Conservation (phyloP, 2,329 filamentous ascomycete genomes). For the Harringtonia aguacate region DNA sequence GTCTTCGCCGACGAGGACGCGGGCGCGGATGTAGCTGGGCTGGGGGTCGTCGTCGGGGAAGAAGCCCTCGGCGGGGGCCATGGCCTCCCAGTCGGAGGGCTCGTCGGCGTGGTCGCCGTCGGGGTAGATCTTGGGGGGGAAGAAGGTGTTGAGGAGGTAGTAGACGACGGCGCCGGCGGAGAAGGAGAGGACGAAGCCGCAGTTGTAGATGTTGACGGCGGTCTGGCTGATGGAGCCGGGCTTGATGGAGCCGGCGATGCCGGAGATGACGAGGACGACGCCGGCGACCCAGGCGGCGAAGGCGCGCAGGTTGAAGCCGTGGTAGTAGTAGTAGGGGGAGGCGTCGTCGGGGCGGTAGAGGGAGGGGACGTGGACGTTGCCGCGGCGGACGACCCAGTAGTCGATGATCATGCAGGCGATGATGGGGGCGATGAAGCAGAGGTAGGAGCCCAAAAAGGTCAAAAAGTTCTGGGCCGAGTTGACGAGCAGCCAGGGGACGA, state of each 20-base stretch:
- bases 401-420: slow-evolving; percentile 6
- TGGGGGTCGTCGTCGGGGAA: slow-evolving; percentile 1
- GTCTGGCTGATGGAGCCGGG: slow-evolving; percentile 14
- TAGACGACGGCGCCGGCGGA: slow-evolving; percentile 81
- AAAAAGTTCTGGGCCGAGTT: slow-evolving; percentile 9
- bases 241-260: slow-evolving; percentile 21
- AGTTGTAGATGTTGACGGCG: slow-evolving; percentile 17
- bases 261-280: slow-evolving; percentile 22
- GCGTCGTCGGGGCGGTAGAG: background rate
- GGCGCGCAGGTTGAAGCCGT: slow-evolving; percentile 22
- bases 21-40: background rate
- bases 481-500: slow-evolving; percentile 10
- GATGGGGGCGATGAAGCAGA: slow-evolving; percentile 11
- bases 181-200: slow-evolving; percentile 24
- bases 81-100: background rate
- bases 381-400: slow-evolving; percentile 13
- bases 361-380: slow-evolving; percentile 6
- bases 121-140: background rate
- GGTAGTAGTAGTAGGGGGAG: slow-evolving; percentile 16
- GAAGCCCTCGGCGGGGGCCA: slow-evolving; percentile 1
- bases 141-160: slow-evolving; percentile 6
- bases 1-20: background rate
- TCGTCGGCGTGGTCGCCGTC: background rate
- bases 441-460: slow-evolving; percentile 12
- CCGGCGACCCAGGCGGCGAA: slow-evolving; percentile 21